A percentile compares a stretch with the other conserved stretches of the same genome.
Conservation (phyloP, 1,284 basidiomycete genomes). For the Rhodotorula mucilaginosa region DNA sequence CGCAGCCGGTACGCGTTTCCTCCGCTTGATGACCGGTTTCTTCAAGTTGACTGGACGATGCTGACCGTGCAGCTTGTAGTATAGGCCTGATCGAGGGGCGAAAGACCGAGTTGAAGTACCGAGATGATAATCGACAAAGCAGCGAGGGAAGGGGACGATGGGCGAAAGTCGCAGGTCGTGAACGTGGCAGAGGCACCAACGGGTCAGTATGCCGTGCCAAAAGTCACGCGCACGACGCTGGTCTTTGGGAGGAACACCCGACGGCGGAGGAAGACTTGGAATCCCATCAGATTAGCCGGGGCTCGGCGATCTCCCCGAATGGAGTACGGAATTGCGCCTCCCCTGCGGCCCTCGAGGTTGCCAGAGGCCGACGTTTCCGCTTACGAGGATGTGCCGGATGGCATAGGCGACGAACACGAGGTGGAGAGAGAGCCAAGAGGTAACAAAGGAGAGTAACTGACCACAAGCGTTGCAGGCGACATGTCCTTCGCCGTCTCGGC, state of each 20-base stretch:
- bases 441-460: too few species aligned
- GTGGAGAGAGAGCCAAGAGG: too few species aligned
- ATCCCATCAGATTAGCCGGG: neutral
- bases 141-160: too few species aligned
- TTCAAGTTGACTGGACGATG: constrained; percentile 98
- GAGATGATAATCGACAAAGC: neutral
- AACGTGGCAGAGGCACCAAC: neutral
- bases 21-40: constrained; percentile 96
- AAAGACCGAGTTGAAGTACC: neutral
- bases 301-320: neutral
- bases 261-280: too few species aligned
- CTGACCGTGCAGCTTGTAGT: constrained; percentile 96
- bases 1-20: constrained; percentile 77
- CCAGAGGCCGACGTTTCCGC: too few species aligned
- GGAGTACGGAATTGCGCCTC: too few species aligned
- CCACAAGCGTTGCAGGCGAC: constrained; percentile 82
- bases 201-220: too few species aligned
- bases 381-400: too few species aligned
- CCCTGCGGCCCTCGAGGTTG: too few species aligned
- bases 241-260: too few species aligned
- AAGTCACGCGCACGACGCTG: too few species aligned
- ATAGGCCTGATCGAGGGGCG: constrained; percentile 65
- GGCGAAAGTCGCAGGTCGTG: neutral
- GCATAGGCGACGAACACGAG: too few species aligned
- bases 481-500: constrained; percentile 87